These are phyloP conservation scores for Rhizopus sp. DNA, from an alignment of 371 early-diverging fungal genomes.

Conservation along the genomic window DNA sequence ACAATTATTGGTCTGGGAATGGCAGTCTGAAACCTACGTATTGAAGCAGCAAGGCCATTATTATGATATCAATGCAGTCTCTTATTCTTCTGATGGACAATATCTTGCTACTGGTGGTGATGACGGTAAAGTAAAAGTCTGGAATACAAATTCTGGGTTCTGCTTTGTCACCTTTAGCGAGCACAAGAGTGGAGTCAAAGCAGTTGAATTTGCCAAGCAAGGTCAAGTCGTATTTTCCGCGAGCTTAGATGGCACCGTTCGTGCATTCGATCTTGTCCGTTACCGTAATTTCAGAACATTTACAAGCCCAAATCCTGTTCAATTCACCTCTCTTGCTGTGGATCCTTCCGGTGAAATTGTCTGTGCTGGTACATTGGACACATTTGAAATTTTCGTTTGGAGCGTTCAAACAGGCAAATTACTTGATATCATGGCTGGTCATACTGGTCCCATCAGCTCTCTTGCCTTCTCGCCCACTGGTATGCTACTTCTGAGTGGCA, in stretches of 20 bases:
- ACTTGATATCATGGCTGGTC: constrained; percentile 93
- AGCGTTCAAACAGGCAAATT: constrained; percentile 96
- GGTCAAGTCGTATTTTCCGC: constrained; percentile 94
- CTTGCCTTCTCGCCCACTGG: constrained; percentile 87
- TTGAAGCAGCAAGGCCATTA: constrained; percentile 98
- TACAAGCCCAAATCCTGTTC: constrained; percentile 94
- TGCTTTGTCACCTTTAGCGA: constrained; percentile 97
- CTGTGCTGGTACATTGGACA: constrained; percentile 93
- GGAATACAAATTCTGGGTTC: constrained; percentile 94
- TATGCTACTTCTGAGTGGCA: constrained; percentile 77
- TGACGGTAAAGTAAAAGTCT: constrained; percentile 96
- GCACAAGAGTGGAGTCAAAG: constrained; percentile 82
- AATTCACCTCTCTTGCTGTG: constrained; percentile 91
- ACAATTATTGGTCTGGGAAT: constrained; percentile 98
- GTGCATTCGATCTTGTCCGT: constrained; percentile 95
- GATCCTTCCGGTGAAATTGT: constrained; percentile 97
- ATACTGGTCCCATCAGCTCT: constrained; percentile 88
- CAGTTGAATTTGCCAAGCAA: constrained; percentile 89
- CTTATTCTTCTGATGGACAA: constrained; percentile 95
- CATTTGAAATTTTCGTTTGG: constrained; percentile 97
- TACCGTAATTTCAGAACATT: constrained; percentile 98
- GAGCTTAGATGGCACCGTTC: constrained; percentile 95
- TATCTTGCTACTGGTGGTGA: constrained; percentile 95
- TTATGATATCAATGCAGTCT: constrained; percentile 87
- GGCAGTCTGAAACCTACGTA: constrained; percentile 98